Conservation (phyloP, 2,329 filamentous ascomycete species). For the Xylariomycetidae sp. region DNA sequence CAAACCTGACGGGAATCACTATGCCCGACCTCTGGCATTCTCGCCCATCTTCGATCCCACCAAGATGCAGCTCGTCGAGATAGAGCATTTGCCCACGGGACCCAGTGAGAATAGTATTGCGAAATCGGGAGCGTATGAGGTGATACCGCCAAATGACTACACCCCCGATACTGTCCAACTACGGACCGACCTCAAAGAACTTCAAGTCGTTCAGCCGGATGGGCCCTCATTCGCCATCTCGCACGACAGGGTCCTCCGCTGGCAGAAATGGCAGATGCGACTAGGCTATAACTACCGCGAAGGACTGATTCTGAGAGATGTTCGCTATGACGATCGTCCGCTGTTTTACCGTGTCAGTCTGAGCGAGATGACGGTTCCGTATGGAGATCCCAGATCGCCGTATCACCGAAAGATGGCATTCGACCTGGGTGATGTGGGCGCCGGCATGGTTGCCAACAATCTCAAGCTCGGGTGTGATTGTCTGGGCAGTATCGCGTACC, state of each 20-base stretch:
- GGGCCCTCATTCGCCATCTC: conserved; percentile 61
- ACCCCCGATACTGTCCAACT: conserved; percentile 29
- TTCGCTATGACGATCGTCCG: conserved; percentile 61
- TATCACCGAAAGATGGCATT: conserved; percentile 69
- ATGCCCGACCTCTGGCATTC: conserved; percentile 39
- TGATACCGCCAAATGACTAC: conserved; percentile 25
- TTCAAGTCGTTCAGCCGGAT: conserved; percentile 59
- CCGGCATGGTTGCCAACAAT: conserved; percentile 64
- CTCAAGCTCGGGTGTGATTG: conserved; percentile 66
- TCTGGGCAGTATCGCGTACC: conserved; percentile 61
- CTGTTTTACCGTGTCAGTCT: conserved; percentile 64
- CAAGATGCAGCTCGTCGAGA: conserved; percentile 4
- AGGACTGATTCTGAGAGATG: conserved; percentile 65
- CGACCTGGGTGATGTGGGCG: conserved; percentile 66
- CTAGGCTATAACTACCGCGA: conserved; percentile 67
- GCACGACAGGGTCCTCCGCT: conserved; percentile 44
- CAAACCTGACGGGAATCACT: conserved; percentile 41
- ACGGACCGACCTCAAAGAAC: conserved; percentile 49
- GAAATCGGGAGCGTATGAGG: conserved; percentile 1
- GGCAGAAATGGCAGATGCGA: conserved; percentile 67
- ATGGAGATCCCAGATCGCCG: conserved; percentile 60
- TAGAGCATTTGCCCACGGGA: conserved; percentile 5
- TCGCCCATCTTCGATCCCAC: conserved; percentile 26
- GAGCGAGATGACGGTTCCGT: conserved; percentile 67
- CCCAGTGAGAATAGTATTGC: neutral